Conservation (phyloP, 2,329 filamentous ascomycete species). For the Davidsoniella eucalypti region DNA sequence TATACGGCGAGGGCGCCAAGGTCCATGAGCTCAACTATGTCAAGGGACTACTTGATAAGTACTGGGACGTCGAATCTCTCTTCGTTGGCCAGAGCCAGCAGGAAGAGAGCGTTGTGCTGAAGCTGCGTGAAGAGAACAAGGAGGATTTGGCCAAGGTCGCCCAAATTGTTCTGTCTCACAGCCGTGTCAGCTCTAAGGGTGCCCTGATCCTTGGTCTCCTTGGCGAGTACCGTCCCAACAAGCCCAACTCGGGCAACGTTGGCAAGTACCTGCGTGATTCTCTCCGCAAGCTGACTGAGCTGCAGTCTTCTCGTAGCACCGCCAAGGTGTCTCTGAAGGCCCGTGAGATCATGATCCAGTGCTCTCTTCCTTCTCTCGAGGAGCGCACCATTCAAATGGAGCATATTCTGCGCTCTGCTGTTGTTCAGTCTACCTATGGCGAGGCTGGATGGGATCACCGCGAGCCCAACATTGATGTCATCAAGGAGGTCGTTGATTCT, state of each 20-base stretch:
- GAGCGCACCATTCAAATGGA: conserved; percentile 95
- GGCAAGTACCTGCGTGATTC: conserved; percentile 72
- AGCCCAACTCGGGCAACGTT: conserved; percentile 74
- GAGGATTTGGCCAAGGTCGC: conserved; percentile 77
- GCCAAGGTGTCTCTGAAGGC: conserved; percentile 96
- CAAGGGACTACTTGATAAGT: conserved; percentile 60
- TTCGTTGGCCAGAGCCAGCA: conserved; percentile 75
- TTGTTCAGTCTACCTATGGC: conserved; percentile 91
- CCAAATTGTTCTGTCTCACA: conserved; percentile 82
- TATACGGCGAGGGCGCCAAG: conserved; percentile 79
- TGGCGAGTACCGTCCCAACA: conserved; percentile 89
- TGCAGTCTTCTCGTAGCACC: conserved; percentile 63
- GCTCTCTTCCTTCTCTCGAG: conserved; percentile 85
- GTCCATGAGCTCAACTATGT: conserved; percentile 77
- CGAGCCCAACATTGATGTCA: conserved; percentile 72
- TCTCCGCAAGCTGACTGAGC: conserved; percentile 74
- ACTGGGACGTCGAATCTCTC: conserved; percentile 67
- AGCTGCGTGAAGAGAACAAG: conserved; percentile 90
- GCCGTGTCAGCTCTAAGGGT: conserved; percentile 83
- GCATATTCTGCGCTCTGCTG: conserved; percentile 89
- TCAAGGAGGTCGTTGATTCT: conserved; percentile 97
- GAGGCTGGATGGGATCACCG: conserved; percentile 95
- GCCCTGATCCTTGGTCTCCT: conserved; percentile 81
- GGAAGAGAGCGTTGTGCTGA: conserved; percentile 86
- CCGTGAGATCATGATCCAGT: conserved; percentile 93